Evolutionary conservation across 345 rosid genomes (phyloP), one percentile per base, ranked within the genome.

Genomic region (Trapa incisa): DNA sequence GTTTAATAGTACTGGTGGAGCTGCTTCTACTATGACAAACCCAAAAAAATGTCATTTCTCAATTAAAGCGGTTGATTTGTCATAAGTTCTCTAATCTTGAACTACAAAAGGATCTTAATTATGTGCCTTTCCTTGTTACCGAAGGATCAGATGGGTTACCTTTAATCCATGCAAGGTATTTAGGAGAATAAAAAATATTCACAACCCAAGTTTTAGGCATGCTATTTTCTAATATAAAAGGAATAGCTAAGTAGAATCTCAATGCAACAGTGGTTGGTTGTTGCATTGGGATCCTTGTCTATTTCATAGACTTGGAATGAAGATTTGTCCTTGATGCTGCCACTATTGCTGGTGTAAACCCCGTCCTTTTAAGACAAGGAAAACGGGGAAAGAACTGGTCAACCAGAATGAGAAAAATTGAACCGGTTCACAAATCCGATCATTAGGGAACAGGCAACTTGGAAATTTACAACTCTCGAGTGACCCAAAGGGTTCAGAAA

Each of bases 241-340:
- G 74, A 57, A 95, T 95, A 48, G 97, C 96, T 9, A 92, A 95
- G 87, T 83, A 78, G 78, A 95, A 95, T 73, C 63, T 91, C 72
- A 89, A 84, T 73, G 81, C 94, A 3, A 96, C 96, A 4, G 97
- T 91, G n/a, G 96, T 84, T 13, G 99, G 91, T 75, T 95, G 97
- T 75, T 89, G 96, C 78, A 89, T 95, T 53, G 99, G 97, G 5
- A 91, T 94, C 75, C 99, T 97, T 1, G 93, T 82, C 52, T 91
- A 91, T 76, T 94, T 91, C 63, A 89, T 96, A 0, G 99, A 94
- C 47, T 85, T 94, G 12, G 96, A 91, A 74, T 80, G 99, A 67
- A 87, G 99, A 68, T 97, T 97, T 53, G 92, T 91, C 69, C 66
- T 94, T 45, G 96, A 94, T 79, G 99, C 97, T 14, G 99, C 99